Conservation (phyloP, 768 basidiomycete species). For the Serendipita indica region DNA sequence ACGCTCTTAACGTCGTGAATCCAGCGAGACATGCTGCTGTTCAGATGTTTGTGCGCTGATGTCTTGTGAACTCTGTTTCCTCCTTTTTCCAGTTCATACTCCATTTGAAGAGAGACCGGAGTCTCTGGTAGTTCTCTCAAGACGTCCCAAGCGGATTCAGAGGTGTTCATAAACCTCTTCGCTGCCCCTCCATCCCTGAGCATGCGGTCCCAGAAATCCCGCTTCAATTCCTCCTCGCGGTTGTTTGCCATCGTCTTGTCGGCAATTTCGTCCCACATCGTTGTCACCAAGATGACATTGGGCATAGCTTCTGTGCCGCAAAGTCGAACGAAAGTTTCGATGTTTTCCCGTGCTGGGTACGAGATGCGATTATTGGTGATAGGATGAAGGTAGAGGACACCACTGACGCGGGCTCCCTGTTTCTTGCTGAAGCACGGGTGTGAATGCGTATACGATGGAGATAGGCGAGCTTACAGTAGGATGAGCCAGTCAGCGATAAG, state of each 20-base stretch:
- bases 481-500: not conserved
- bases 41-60: not conserved
- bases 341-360: not conserved
- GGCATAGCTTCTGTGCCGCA: slow-evolving; percentile 9
- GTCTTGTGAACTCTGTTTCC: not conserved
- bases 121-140: not conserved
- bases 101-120: not conserved
- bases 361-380: slow-evolving; percentile 8
- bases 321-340: slow-evolving; percentile 5
- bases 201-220: not conserved
- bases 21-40: not conserved
- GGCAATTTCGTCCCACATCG: slow-evolving; percentile 14
- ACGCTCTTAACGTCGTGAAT: not conserved
- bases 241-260: not conserved
- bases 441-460: not conserved
- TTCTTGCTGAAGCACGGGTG: not conserved
- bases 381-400: slow-evolving; percentile 10
- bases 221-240: not conserved
- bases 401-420: not conserved
- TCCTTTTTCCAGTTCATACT: not conserved
- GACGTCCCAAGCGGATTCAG: not conserved
- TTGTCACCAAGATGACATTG: slow-evolving; percentile 11
- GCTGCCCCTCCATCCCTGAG: not conserved
- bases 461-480: not conserved
- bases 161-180: not conserved